Percentiles rank a stretch among this genome's conserved stretches.
Conservation (phyloP, 768 basidiomycete genomes). For the Chalciporus piperatus region DNA sequence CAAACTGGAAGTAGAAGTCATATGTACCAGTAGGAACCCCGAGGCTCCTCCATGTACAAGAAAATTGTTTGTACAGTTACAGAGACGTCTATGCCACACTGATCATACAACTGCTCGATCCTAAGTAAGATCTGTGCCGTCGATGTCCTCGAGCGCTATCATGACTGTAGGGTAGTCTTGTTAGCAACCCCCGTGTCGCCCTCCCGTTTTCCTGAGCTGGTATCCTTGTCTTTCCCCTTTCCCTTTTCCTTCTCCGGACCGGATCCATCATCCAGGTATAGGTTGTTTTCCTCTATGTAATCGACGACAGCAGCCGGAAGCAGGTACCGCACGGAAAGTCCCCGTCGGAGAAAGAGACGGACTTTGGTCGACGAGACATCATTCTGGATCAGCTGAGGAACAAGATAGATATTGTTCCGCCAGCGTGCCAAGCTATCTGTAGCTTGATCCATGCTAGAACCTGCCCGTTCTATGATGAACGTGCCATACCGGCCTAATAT, state of each 20-base stretch:
- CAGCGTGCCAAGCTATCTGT: constrained; percentile 70
- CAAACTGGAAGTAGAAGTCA: no score
- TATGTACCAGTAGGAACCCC: no score
- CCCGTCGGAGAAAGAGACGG: constrained; percentile 73
- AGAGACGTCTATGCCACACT: neutral
- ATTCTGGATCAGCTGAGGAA: constrained; percentile 94
- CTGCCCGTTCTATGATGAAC: constrained; percentile 92
- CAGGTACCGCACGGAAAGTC: constrained; percentile 84
- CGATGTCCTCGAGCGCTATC: neutral
- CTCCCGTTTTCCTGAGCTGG: constrained; percentile 27
- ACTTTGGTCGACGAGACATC: constrained; percentile 96
- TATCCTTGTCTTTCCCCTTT: constrained; percentile 38
- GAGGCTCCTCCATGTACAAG: neutral
- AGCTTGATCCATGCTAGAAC: constrained; percentile 86
- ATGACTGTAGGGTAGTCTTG: constrained; percentile 11
- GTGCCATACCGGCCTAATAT: constrained; percentile 94
- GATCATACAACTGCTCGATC: constrained; percentile 2
- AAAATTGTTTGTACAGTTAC: neutral
- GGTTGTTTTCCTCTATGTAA: constrained; percentile 85
- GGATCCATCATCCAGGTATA: constrained; percentile 65
- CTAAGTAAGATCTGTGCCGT: neutral
- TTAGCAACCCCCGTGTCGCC: constrained; percentile 12
- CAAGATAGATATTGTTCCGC: constrained; percentile 85
- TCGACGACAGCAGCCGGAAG: constrained; percentile 88
- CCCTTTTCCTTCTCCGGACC: constrained; percentile 36